Conservation (phyloP, 148 eudicot genomes). For the Arctostaphylos glauca region DNA sequence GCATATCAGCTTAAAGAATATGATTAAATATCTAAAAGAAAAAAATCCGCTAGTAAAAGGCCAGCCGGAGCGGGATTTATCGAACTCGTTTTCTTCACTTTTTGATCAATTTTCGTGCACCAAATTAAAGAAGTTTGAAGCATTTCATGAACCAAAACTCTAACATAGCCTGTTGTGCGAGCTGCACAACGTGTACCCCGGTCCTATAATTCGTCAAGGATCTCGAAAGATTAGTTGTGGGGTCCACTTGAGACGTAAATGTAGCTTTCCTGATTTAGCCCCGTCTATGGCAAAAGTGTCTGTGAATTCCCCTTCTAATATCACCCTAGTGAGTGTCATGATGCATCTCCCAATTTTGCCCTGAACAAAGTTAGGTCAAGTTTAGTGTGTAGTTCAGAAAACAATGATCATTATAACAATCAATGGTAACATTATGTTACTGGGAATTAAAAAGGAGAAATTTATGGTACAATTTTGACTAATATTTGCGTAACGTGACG, state of each 20-base stretch:
- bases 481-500: too few relatives aligned
- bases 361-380: conserved; percentile 28
- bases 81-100: neutral
- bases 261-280: conserved; percentile 51
- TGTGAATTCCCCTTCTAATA: conserved; percentile 66
- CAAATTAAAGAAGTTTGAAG: too few relatives aligned
- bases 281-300: conserved; percentile 51
- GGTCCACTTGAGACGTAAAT: conserved; percentile 60
- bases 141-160: too few relatives aligned
- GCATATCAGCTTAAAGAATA: neutral
- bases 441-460: too few relatives aligned
- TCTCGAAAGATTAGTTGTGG: conserved; percentile 61
- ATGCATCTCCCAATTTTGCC: conserved; percentile 77
- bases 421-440: neutral
- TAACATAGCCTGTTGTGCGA: too few relatives aligned
- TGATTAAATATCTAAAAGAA: neutral
- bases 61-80: neutral
- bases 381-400: neutral
- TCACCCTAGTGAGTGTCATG: conserved; percentile 63
- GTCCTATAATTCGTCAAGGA: conserved; percentile 19
- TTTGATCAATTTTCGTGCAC: neutral
- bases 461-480: too few relatives aligned
- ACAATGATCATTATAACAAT: neutral
- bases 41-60: neutral
- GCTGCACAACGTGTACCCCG: too few relatives aligned